Conservation (phyloP, 345 rosid genomes). For the Zanthoxylum bungeanum region DNA sequence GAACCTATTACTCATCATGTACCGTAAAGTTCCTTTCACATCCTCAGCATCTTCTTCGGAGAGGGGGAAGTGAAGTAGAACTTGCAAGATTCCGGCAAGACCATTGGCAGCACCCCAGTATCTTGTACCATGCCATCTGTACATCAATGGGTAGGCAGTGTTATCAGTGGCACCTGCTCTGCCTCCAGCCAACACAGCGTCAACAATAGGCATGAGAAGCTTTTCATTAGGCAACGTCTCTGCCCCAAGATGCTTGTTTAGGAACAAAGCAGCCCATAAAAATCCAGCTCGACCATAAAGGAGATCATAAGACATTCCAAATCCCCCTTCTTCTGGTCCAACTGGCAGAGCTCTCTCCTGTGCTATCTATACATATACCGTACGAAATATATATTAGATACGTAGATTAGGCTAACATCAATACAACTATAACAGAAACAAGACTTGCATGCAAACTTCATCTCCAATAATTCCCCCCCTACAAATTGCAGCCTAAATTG, state of each 20-base stretch:
- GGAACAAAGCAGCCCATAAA: slow-evolving; percentile 75
- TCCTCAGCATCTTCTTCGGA: slow-evolving; percentile 50
- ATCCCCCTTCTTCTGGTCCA: slow-evolving; percentile 92
- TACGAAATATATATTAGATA: background rate
- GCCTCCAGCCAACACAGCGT: slow-evolving; percentile 82
- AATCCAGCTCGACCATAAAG: slow-evolving; percentile 93
- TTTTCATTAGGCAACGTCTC: slow-evolving; percentile 44
- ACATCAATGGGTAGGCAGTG: slow-evolving; percentile 75
- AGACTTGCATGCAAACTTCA: background rate
- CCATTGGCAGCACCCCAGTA: slow-evolving; percentile 95
- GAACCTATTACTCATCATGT: slow-evolving; percentile 86
- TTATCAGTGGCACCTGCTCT: slow-evolving; percentile 79
- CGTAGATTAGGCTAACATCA: background rate
- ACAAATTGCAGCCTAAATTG: background rate
- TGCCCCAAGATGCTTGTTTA: slow-evolving; percentile 66
- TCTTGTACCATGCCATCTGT: slow-evolving; percentile 90
- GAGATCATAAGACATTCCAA: slow-evolving; percentile 95
- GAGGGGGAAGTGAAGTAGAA: slow-evolving; percentile 72
- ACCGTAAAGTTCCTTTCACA: slow-evolving; percentile 75
- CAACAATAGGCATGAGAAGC: slow-evolving; percentile 63
- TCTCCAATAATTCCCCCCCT: background rate
- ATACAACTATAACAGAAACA: background rate
- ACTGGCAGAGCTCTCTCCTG: slow-evolving; percentile 79
- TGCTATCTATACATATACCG: slow-evolving; percentile 44
- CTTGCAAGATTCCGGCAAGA: slow-evolving; percentile 85